A percentile compares a stretch with the other conserved stretches of the same genome.
Conservation (phyloP, 805 yeast species). For the Debaryomyces maramus region DNA sequence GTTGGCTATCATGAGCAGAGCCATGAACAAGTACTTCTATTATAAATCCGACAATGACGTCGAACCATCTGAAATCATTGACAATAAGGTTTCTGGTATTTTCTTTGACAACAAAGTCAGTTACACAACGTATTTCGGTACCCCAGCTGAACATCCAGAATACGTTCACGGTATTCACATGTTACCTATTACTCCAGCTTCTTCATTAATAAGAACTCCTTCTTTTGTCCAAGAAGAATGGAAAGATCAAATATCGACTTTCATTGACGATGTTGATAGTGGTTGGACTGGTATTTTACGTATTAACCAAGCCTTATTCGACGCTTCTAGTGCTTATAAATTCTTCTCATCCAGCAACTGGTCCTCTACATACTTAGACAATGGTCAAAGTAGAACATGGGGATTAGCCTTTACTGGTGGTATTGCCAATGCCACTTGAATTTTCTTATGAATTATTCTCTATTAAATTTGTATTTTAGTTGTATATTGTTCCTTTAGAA, state of each 20-base stretch:
- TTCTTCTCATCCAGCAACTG: conserved; percentile 47
- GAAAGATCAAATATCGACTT: conserved; percentile 47
- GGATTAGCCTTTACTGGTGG: conserved; percentile 61
- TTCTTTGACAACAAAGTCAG: conserved; percentile 70
- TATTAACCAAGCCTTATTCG: conserved; percentile 71
- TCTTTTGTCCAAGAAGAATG: conserved; percentile 62
- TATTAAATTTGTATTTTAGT: not conserved
- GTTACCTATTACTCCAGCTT: conserved; percentile 70
- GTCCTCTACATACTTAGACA: conserved; percentile 45
- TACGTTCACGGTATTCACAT: conserved; percentile 79
- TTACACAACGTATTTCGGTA: conserved; percentile 73
- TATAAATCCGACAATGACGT: conserved; percentile 51
- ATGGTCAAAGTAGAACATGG: conserved; percentile 67
- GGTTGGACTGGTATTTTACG: conserved; percentile 78
- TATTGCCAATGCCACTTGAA: conserved; percentile 20
- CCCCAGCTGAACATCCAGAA: conserved; percentile 37
- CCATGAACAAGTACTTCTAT: conserved; percentile 57
- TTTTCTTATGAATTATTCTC: not conserved
- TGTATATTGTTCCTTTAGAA: not conserved
- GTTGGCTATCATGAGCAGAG: conserved; percentile 56
- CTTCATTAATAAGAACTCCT: conserved; percentile 57
- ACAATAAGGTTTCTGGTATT: conserved; percentile 71
- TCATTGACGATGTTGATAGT: conserved; percentile 48
- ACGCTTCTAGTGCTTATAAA: conserved; percentile 60
- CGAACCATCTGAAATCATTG: conserved; percentile 53